Conservation (phyloP, 805 yeast genomes). For the Diddensiella santjacobensis region DNA sequence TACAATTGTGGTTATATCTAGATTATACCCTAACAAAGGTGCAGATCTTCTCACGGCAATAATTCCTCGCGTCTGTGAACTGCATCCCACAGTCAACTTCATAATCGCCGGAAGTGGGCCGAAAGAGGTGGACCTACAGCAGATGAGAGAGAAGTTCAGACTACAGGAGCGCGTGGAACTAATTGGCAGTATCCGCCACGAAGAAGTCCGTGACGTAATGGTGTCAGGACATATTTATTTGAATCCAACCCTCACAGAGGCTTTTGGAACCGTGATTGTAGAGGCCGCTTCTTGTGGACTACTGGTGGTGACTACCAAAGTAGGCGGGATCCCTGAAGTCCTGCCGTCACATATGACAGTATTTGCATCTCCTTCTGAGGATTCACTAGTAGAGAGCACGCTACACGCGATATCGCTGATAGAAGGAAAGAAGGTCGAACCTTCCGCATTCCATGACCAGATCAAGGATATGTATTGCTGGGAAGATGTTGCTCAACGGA, state of each 20-base stretch:
- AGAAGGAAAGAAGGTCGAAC: slow-evolving; percentile 57
- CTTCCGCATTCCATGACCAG: slow-evolving; percentile 72
- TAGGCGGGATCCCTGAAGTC: slow-evolving; percentile 98
- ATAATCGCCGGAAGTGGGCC: slow-evolving; percentile 98
- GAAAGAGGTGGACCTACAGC: slow-evolving; percentile 86
- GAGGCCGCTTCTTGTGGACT: slow-evolving; percentile 98
- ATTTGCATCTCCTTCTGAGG: slow-evolving; percentile 85
- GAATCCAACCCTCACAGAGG: slow-evolving; percentile 93
- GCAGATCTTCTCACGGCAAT: slow-evolving; percentile 82
- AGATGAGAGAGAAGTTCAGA: slow-evolving; percentile 83
- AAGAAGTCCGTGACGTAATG: slow-evolving; percentile 89
- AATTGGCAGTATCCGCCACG: slow-evolving; percentile 86
- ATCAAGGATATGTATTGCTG: slow-evolving; percentile 85
- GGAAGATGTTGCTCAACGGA: slow-evolving; percentile 81
- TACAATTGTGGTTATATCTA: slow-evolving; percentile 84
- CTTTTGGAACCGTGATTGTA: slow-evolving; percentile 94
- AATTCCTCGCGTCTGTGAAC: slow-evolving; percentile 75
- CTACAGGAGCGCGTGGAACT: slow-evolving; percentile 84
- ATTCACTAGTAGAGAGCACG: slow-evolving; percentile 69
- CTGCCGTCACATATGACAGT: slow-evolving; percentile 90
- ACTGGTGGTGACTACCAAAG: slow-evolving; percentile 88
- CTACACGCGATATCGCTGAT: slow-evolving; percentile 63
- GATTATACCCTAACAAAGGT: slow-evolving; percentile 95
- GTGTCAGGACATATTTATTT: slow-evolving; percentile 88
- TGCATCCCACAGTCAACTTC: slow-evolving; percentile 63